Evolutionary conservation across 345 rosid species (phyloP).

Genomic region (Limnanthes douglasii): DNA sequence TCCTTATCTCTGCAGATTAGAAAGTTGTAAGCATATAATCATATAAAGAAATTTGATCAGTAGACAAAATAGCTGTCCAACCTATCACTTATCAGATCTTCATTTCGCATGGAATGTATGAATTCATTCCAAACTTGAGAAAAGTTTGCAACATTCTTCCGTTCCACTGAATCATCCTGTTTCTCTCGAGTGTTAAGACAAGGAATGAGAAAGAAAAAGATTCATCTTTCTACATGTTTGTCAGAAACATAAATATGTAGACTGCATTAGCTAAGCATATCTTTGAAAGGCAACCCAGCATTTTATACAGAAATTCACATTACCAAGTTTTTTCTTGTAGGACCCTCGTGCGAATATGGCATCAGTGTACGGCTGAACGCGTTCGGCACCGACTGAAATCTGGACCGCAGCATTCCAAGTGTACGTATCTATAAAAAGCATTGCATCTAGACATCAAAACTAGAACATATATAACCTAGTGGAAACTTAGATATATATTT

Average conservation of each 20-base stretch:
- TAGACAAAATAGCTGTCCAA: constrained; percentile 15
- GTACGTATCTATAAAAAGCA: constrained; percentile 56
- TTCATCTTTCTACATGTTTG: background rate
- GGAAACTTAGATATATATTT: constrained; percentile 4
- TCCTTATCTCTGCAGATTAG: constrained; percentile 51
- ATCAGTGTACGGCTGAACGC: constrained; percentile 53
- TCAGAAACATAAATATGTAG: background rate
- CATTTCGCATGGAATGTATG: constrained; percentile 63
- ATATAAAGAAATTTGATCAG: constrained; percentile 4
- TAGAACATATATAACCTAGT: background rate
- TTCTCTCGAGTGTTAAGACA: constrained; percentile 11
- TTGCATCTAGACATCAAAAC: background rate
- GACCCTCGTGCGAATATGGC: constrained; percentile 29
- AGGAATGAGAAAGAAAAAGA: background rate
- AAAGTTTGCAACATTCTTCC: constrained; percentile 49
- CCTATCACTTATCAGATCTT: constrained; percentile 83
- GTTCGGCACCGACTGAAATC: constrained; percentile 59
- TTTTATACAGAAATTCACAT: constrained; percentile 6
- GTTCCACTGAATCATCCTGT: constrained; percentile 39
- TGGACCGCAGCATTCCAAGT: constrained; percentile 88
- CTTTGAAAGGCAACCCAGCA: too few relatives aligned
- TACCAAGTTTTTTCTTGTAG: constrained; percentile 24
- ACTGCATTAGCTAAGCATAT: background rate
- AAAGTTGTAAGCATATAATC: constrained; percentile 7
- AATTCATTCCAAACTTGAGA: constrained; percentile 87